Conservation (phyloP, 1,139 yeast genomes). For the Spencermartinsiella ligniputridi region DNA sequence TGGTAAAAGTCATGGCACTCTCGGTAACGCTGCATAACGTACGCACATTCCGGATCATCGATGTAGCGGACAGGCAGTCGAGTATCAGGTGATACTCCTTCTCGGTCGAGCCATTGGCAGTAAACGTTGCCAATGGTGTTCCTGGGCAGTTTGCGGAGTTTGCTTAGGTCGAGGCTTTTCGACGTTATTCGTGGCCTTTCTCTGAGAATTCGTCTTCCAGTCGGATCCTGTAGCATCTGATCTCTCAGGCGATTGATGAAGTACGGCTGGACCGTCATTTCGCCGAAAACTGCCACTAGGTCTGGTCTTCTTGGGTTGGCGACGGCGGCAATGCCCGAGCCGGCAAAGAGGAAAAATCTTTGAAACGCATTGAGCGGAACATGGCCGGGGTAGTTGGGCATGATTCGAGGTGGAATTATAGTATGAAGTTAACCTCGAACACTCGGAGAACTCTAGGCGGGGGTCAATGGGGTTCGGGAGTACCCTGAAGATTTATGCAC, state of each 20-base stretch:
- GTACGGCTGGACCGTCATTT: constrained; percentile 74
- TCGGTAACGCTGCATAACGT: constrained; percentile 84
- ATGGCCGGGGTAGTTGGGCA: constrained; percentile 61
- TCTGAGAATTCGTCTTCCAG: constrained; percentile 70
- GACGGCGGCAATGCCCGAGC: constrained; percentile 80
- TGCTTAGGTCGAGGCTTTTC: constrained; percentile 58
- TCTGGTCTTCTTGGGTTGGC: constrained; percentile 71
- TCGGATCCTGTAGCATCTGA: constrained; percentile 68
- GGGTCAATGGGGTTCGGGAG: too few species aligned
- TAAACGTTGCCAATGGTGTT: constrained; percentile 77
- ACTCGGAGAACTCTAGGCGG: too few species aligned
- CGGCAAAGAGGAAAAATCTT: constrained; percentile 56
- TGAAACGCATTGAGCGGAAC: constrained; percentile 69
- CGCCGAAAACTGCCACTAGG: constrained; percentile 90
- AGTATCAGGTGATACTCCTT: constrained; percentile 92
- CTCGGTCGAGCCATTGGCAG: constrained; percentile 75
- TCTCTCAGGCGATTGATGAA: constrained; percentile 59
- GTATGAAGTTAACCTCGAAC: too few species aligned
- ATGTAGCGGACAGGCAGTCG: constrained; percentile 82
- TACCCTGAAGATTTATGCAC: too few species aligned
- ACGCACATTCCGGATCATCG: constrained; percentile 87
- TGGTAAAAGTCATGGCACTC: constrained; percentile 98
- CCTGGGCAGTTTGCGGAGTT: constrained; percentile 57
- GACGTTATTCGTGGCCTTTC: constrained; percentile 85
- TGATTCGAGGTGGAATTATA: too few species aligned